Evolutionary conservation across 306 rosid species (phyloP).

Genomic region (Acacia acuminata): DNA sequence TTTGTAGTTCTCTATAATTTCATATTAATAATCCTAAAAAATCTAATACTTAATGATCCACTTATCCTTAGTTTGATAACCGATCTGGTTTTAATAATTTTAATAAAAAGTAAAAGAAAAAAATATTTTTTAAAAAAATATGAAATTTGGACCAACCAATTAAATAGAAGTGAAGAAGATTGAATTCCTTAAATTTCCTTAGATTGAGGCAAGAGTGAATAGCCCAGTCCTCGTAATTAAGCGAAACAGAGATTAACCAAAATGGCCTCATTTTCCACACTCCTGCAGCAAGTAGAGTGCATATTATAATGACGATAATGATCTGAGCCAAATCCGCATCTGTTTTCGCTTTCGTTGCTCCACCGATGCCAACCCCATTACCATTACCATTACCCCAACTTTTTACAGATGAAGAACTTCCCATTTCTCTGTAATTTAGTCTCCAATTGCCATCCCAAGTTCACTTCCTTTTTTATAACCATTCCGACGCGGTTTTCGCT

Average conservation of each 20-base stretch:
- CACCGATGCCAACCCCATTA: background rate
- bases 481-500: background rate
- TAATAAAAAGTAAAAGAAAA: too few relatives aligned
- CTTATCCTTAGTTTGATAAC: too few relatives aligned
- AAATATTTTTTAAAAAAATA: background rate
- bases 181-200: background rate
- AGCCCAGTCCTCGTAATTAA: background rate
- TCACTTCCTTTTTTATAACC: background rate
- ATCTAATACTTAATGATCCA: too few relatives aligned
- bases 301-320: background rate
- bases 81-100: too few relatives aligned
- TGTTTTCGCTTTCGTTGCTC: background rate
- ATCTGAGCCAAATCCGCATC: background rate
- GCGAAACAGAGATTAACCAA: background rate
- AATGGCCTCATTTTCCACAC: background rate
- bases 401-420: background rate
- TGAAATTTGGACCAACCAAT: background rate
- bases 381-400: background rate
- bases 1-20: too few relatives aligned
- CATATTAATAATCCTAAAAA: too few relatives aligned
- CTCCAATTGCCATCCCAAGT: constrained; percentile 9
- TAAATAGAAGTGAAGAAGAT: background rate
- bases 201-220: background rate
- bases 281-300: background rate
- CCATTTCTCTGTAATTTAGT: background rate